A percentile compares a stretch with the other conserved stretches of the same genome.
Conservation (phyloP, 495 filamentous ascomycete species). For the Cercophora samala region DNA sequence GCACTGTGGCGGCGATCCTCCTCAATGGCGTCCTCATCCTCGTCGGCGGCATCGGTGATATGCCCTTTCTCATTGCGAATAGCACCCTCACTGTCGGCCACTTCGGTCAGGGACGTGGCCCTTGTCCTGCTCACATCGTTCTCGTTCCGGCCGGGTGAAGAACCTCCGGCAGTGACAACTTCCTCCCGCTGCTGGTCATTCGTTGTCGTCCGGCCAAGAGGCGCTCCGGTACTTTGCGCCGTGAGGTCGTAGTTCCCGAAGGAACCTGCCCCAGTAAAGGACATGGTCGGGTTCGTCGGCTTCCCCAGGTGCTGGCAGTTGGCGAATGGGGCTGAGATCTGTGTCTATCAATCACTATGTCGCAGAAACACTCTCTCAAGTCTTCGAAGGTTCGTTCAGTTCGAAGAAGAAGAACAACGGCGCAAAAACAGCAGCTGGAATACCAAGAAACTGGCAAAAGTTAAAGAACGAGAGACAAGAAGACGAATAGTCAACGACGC, state of each 20-base stretch:
- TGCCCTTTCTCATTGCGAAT: slow-evolving; percentile 26
- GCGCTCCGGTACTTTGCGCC: slow-evolving; percentile 35
- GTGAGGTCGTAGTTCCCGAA: slow-evolving; percentile 47
- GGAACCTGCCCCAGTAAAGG: slow-evolving; percentile 39
- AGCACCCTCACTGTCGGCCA: slow-evolving; percentile 25
- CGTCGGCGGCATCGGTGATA: slow-evolving; percentile 31
- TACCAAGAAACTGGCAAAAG: neutral
- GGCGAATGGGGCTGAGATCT: slow-evolving; percentile 6
- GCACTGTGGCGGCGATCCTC: slow-evolving; percentile 40
- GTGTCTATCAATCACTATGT: neutral
- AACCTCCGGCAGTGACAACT: slow-evolving; percentile 8
- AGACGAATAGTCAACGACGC: neutral
- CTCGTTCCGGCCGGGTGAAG: slow-evolving; percentile 26
- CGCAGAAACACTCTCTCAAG: neutral
- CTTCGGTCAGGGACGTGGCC: slow-evolving; percentile 36
- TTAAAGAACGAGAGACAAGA: slow-evolving; percentile 19
- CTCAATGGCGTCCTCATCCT: slow-evolving; percentile 42
- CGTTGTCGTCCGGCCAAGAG: slow-evolving; percentile 24
- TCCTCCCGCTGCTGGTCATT: slow-evolving; percentile 24
- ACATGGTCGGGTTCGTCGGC: slow-evolving; percentile 30
- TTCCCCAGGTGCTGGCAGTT: slow-evolving; percentile 3
- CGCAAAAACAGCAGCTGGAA: neutral
- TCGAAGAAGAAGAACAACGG: neutral
- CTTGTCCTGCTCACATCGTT: slow-evolving; percentile 29
- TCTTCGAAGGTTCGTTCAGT: neutral